These are phyloP conservation scores for Lentinula boryana DNA, from an alignment of 768 basidiomycete genomes.

Conservation along the genomic window DNA sequence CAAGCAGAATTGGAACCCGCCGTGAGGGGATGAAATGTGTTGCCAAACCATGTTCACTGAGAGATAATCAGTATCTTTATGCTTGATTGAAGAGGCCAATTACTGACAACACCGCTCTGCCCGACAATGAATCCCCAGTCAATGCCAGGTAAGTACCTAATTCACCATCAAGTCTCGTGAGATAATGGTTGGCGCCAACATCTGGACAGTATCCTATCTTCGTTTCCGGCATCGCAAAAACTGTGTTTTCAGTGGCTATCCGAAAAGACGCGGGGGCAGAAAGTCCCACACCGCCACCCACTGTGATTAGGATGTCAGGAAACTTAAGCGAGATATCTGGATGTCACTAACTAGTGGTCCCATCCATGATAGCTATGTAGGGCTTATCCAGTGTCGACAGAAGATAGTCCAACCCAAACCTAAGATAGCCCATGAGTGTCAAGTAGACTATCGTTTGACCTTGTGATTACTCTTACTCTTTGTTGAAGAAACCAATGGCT, in stretches of 20 bases:
- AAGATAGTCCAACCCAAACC: conserved; percentile 77
- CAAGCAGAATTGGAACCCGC: conserved; percentile 64
- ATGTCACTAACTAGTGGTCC: conserved; percentile 72
- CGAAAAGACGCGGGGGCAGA: conserved; percentile 80
- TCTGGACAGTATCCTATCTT: conserved; percentile 89
- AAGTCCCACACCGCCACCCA: conserved; percentile 96
- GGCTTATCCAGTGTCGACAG: conserved; percentile 72
- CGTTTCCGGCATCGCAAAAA: conserved; percentile 96
- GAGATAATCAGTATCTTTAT: conserved; percentile 7
- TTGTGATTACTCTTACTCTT: conserved; percentile 54
- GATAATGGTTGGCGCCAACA: conserved; percentile 87
- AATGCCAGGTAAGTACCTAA: conserved; percentile 92
- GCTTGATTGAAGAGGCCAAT: not conserved
- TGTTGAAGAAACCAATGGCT: conserved; percentile 86
- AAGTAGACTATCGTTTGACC: not conserved
- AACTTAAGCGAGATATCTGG: conserved; percentile 3
- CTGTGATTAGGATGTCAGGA: conserved; percentile 30
- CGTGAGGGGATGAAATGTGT: conserved; percentile 88
- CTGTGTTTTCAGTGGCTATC: conserved; percentile 88
- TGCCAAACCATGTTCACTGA: conserved; percentile 86
- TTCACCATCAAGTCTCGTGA: conserved; percentile 86
- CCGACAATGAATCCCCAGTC: conserved; percentile 66
- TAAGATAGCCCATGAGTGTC: conserved; percentile 19
- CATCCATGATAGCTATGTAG: conserved; percentile 89
- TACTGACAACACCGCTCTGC: conserved; percentile 83